Conservation (phyloP, 352 stramenopile genomes). For the Nothophytophthora sp. region DNA sequence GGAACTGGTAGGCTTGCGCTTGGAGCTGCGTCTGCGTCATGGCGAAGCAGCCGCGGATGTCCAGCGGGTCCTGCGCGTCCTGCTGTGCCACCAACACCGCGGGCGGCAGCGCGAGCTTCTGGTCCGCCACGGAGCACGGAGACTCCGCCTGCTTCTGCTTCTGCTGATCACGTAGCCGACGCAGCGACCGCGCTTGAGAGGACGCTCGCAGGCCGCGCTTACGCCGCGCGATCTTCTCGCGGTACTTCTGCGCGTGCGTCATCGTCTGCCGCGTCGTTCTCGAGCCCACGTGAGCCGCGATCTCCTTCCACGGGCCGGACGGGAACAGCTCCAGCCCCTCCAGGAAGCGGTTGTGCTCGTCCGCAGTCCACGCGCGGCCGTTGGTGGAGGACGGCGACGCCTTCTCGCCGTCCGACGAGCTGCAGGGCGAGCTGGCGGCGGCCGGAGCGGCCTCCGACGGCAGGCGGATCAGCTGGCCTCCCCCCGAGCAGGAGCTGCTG, state of each 20-base stretch:
- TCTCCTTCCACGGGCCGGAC: constrained; percentile 62
- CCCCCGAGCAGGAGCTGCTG: constrained; percentile 4
- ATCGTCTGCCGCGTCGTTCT: constrained; percentile 62
- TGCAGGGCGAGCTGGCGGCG: constrained; percentile 1
- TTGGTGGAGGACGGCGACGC: constrained; percentile 23
- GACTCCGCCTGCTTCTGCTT: constrained; percentile 16
- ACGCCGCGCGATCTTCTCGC: constrained; percentile 53
- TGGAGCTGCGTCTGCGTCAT: constrained; percentile 10
- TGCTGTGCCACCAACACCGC: constrained; percentile 1
- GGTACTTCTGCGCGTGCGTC: constrained; percentile 64
- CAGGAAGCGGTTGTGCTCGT: constrained; percentile 66
- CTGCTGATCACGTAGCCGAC: constrained; percentile 23
- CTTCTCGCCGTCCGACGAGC: constrained; percentile 11
- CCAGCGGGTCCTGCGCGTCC: constrained; percentile 24
- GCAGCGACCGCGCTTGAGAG: constrained; percentile 24
- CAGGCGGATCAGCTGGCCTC: constrained; percentile 36
- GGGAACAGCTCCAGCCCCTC: constrained; percentile 63
- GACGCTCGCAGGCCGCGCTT: constrained; percentile 43
- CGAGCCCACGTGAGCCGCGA: constrained; percentile 51
- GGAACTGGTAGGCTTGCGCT: constrained; percentile 20
- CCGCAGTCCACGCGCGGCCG: constrained; percentile 37
- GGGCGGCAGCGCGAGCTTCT: not conserved
- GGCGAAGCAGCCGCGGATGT: constrained; percentile 32
- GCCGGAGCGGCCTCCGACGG: constrained; percentile 13
- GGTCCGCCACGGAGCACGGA: constrained; percentile 21